phyloP scores from a whole-genome alignment of 164 flowering plant species.

The Macadamia integrifolia region DNA sequence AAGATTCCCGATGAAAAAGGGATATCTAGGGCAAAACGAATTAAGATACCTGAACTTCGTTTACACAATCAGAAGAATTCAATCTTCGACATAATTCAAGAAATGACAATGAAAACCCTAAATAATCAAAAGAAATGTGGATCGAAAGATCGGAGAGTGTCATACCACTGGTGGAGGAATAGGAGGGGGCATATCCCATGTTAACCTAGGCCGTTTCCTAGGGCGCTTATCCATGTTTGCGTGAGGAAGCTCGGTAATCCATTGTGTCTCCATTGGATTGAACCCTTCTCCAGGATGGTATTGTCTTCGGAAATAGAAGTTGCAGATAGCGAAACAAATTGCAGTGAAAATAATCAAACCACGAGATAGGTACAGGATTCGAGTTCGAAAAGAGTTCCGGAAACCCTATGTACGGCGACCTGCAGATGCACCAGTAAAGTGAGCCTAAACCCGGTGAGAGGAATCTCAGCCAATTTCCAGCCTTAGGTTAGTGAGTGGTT shows the following conservation, averaged over 20 bases:
- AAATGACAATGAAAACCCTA: not conserved
- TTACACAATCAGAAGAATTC: too few species aligned
- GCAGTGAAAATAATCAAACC: too few species aligned
- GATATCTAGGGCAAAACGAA: not conserved
- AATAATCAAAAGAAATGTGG: not conserved
- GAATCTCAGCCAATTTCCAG: too few species aligned
- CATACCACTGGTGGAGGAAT: constrained; percentile 42
- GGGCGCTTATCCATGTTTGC: constrained; percentile 71
- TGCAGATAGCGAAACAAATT: too few species aligned
- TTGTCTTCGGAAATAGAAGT: not conserved
- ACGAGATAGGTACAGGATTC: too few species aligned
- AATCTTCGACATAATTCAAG: too few species aligned
- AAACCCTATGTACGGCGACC: too few species aligned
- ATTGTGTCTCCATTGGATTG: constrained; percentile 63
- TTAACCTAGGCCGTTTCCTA: constrained; percentile 60
- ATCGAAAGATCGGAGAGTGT: not conserved
- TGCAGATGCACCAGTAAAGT: too few species aligned
- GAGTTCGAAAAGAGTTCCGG: too few species aligned
- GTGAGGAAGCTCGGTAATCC: constrained; percentile 58
- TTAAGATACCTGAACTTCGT: too few species aligned
- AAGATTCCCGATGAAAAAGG: not conserved
- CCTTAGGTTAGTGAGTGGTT: too few species aligned
- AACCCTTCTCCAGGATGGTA: not conserved
- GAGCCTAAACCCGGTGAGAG: too few species aligned
- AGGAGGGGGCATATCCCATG: constrained; percentile 62